These are phyloP conservation scores for Cladophialophora carrionii DNA, from an alignment of 2,329 filamentous ascomycete genomes.

Conservation along the genomic window DNA sequence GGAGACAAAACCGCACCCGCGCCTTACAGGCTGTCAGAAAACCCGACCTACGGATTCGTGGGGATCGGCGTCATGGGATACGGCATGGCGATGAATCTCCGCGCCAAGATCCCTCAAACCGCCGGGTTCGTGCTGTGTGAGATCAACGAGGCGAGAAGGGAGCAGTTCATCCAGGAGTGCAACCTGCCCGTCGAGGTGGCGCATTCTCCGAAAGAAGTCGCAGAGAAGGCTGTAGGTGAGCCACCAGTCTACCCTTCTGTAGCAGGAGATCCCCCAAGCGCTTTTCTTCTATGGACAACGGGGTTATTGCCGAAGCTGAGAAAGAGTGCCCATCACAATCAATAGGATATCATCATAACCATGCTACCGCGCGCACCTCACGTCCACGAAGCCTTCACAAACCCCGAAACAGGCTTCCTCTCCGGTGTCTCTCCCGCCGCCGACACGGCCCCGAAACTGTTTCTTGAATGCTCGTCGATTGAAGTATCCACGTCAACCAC, in stretches of 20 bases:
- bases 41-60: conserved; percentile 15
- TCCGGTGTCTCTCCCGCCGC: neutral
- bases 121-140: conserved; percentile 12
- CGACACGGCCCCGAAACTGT: neutral
- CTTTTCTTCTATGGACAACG: neutral
- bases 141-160: conserved; percentile 16
- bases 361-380: conserved; percentile 18
- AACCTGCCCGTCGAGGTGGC: conserved; percentile 8
- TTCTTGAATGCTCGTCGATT: conserved; percentile 15
- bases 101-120: conserved; percentile 11
- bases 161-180: conserved; percentile 13
- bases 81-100: conserved; percentile 19
- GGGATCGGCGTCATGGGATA: conserved; percentile 21
- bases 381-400: conserved; percentile 13
- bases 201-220: conserved; percentile 12
- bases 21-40: conserved; percentile 2
- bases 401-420: conserved; percentile 12
- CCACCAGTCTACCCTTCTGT: neutral
- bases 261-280: too few species aligned
- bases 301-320: neutral
- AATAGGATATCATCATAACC: conserved; percentile 15
- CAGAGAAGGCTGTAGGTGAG: conserved; percentile 17
- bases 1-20: neutral
- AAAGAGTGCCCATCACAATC: neutral
- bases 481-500: conserved; percentile 16